A percentile compares a stretch with the other conserved stretches of the same genome.
Conservation (phyloP, 2,329 filamentous ascomycete species). For the Zymoseptoria brevis region DNA sequence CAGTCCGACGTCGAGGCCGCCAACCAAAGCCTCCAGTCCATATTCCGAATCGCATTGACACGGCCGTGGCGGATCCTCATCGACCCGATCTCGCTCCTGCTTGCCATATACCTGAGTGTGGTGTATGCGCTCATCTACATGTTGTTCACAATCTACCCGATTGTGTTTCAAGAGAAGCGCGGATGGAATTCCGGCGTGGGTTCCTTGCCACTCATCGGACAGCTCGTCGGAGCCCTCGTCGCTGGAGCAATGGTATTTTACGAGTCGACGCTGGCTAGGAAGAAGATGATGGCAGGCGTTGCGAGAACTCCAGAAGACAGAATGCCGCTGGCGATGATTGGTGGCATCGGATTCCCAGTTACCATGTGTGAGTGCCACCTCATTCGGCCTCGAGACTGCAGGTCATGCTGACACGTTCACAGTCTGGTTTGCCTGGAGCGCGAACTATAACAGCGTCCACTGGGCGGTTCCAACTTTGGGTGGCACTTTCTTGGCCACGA, state of each 20-base stretch:
- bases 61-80: constrained; percentile 48
- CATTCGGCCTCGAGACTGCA: background rate
- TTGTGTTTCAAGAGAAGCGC: constrained; percentile 45
- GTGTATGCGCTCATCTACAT: constrained; percentile 50
- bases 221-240: constrained; percentile 41
- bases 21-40: constrained; percentile 34
- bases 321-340: constrained; percentile 27
- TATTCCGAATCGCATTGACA: constrained; percentile 45
- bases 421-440: constrained; percentile 28
- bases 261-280: constrained; percentile 34
- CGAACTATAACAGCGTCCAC: constrained; percentile 34
- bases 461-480: constrained; percentile 42
- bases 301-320: constrained; percentile 36
- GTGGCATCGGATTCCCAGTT: constrained; percentile 25
- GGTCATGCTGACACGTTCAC: background rate
- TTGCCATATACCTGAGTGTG: constrained; percentile 47
- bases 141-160: constrained; percentile 53
- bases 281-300: constrained; percentile 32
- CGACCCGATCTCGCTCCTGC: constrained; percentile 46
- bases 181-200: constrained; percentile 50
- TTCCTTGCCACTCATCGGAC: constrained; percentile 45
- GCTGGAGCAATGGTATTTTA: constrained; percentile 37
- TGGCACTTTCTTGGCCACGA: constrained; percentile 35
- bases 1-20: constrained; percentile 43
- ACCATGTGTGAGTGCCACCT: constrained; percentile 18